A percentile compares a stretch with the other conserved stretches of the same genome.
Evolutionary conservation across 106 monocot species (phyloP).

Genomic region (Acorus gramineus): DNA sequence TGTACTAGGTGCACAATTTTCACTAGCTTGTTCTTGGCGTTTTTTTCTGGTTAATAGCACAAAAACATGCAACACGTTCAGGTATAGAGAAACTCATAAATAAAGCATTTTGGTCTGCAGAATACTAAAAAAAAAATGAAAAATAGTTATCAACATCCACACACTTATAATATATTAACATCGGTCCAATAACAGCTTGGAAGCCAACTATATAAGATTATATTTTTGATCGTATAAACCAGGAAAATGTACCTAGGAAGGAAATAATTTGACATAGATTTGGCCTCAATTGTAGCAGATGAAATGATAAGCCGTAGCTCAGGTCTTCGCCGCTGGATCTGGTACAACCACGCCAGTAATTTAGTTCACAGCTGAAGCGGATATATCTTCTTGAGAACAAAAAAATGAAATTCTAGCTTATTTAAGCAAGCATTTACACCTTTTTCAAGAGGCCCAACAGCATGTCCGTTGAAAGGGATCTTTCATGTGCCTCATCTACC

Average conservation of each 20-base stretch:
- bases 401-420: background rate
- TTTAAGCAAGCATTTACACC: slow-evolving; percentile 19
- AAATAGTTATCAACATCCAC: background rate
- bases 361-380: slow-evolving; percentile 1
- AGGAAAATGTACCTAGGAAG: slow-evolving; percentile 37
- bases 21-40: slow-evolving; percentile 19
- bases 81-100: no score
- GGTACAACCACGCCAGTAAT: slow-evolving; percentile 10
- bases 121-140: background rate
- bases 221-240: background rate
- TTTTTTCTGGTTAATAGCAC: slow-evolving; percentile 39
- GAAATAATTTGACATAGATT: slow-evolving; percentile 85
- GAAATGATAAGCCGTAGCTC: slow-evolving; percentile 89
- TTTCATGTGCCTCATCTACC: slow-evolving; percentile 99
- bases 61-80: no score
- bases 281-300: slow-evolving; percentile 97
- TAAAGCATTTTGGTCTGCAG: no score
- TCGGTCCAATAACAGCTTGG: no score
- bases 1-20: slow-evolving; percentile 24
- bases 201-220: no score
- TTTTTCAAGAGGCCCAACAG: slow-evolving; percentile 88
- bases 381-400: background rate
- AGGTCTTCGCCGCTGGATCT: slow-evolving; percentile 90
- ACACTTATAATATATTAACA: no score
- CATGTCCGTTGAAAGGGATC: slow-evolving; percentile 90